Percentiles rank a stretch among this genome's conserved stretches.
These are phyloP conservation scores for Auricularia sp. DNA, from an alignment of 768 basidiomycete genomes.

Conservation along the genomic window DNA sequence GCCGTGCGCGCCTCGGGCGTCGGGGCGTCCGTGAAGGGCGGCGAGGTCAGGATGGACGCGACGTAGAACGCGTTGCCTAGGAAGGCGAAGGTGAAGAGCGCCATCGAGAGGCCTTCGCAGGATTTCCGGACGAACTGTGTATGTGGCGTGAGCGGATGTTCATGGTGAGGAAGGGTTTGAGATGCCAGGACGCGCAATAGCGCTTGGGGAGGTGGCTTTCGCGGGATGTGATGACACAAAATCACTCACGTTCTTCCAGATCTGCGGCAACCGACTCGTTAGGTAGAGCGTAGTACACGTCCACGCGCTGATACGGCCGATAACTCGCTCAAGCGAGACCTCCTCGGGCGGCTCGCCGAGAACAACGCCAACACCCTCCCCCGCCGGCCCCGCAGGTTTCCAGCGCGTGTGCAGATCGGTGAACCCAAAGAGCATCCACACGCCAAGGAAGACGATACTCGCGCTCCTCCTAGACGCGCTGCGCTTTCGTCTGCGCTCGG, in stretches of 20 bases:
- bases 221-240: not conserved
- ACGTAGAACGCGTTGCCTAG: slow-evolving; percentile 92
- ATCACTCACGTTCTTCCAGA: slow-evolving; percentile 92
- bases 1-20: slow-evolving; percentile 44
- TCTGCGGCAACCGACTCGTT: slow-evolving; percentile 90
- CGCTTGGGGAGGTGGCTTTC: not conserved
- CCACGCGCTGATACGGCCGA: slow-evolving; percentile 94
- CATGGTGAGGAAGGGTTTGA: not conserved
- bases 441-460: slow-evolving; percentile 72
- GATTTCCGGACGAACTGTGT: slow-evolving; percentile 17
- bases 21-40: slow-evolving; percentile 41
- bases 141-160: not conserved
- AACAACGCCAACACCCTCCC: not conserved
- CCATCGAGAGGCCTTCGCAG: slow-evolving; percentile 79
- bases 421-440: slow-evolving; percentile 59
- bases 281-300: slow-evolving; percentile 86
- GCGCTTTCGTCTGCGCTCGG: slow-evolving; percentile 28
- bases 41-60: slow-evolving; percentile 74
- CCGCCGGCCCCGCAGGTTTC: not conserved
- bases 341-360: slow-evolving; percentile 2
- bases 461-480: slow-evolving; percentile 61
- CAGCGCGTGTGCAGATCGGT: not conserved
- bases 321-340: slow-evolving; percentile 42
- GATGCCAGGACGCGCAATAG: not conserved
- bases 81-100: slow-evolving; percentile 89